These are phyloP conservation scores for Lactarius hatsudake DNA, from an alignment of 768 basidiomycete genomes.

Conservation along the genomic window DNA sequence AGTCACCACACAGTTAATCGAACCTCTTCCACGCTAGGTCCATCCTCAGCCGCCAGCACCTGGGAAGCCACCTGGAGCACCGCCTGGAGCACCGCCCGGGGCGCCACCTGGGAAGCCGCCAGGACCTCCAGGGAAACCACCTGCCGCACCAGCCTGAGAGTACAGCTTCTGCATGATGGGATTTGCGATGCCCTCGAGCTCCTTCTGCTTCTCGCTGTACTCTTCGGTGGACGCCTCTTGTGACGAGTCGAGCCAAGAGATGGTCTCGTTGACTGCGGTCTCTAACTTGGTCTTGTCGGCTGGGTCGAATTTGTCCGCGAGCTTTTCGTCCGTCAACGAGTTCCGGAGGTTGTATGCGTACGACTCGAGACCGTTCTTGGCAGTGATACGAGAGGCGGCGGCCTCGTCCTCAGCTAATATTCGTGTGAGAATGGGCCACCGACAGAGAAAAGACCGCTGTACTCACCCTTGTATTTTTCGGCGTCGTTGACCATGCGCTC, in stretches of 20 bases:
- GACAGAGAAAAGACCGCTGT: constrained; percentile 1
- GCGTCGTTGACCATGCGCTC: constrained; percentile 97
- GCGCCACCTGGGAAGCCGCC: constrained; percentile 40
- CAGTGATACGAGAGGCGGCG: constrained; percentile 72
- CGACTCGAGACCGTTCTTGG: constrained; percentile 93
- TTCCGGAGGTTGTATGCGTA: constrained; percentile 95
- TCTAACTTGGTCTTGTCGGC: constrained; percentile 85
- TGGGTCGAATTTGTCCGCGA: constrained; percentile 83
- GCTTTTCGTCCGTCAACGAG: constrained; percentile 80
- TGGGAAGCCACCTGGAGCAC: constrained; percentile 60
- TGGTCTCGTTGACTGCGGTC: constrained; percentile 75
- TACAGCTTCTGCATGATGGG: constrained; percentile 77
- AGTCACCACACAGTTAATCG: constrained; percentile 47
- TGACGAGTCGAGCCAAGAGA: constrained; percentile 81
- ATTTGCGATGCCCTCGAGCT: constrained; percentile 81
- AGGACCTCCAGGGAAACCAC: constrained; percentile 36
- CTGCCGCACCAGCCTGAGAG: constrained; percentile 50
- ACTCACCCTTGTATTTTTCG: constrained; percentile 82
- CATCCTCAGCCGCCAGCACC: constrained; percentile 63
- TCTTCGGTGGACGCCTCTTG: constrained; percentile 93
- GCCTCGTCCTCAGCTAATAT: constrained; percentile 79
- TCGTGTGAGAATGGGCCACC: constrained; percentile 19
- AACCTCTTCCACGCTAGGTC: constrained; percentile 90
- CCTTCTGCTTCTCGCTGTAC: constrained; percentile 90
- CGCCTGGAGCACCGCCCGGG: constrained; percentile 57